Percentiles rank a stretch among this genome's conserved stretches.
Conservation (phyloP, 2,329 filamentous ascomycete genomes). For the Sordariomycetes sp. region DNA sequence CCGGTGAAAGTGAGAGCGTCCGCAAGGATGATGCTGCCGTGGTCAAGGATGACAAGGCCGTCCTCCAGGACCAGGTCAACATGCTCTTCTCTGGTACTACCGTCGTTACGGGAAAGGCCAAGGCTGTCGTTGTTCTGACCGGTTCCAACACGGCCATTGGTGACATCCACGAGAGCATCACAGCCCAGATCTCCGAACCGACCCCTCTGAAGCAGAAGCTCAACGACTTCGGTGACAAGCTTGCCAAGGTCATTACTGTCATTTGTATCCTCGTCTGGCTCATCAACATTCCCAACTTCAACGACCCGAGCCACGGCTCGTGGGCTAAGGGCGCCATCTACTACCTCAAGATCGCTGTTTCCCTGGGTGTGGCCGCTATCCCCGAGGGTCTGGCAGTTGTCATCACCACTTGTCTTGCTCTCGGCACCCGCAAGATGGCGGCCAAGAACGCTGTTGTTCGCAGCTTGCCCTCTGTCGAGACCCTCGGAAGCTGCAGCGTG, state of each 20-base stretch:
- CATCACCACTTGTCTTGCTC: constrained; percentile 94
- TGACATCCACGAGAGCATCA: constrained; percentile 98
- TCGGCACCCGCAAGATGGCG: constrained; percentile 97
- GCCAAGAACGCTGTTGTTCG: constrained; percentile 96
- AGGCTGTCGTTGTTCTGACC: constrained; percentile 82
- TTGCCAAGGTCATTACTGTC: constrained; percentile 96
- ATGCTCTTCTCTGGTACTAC: constrained; percentile 98
- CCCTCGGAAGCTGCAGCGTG: constrained; percentile 95
- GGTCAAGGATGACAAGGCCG: constrained; percentile 71
- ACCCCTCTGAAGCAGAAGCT: constrained; percentile 98
- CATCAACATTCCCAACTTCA: constrained; percentile 97
- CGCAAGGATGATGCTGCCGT: constrained; percentile 64
- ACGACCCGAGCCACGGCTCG: constrained; percentile 82
- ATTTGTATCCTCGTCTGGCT: constrained; percentile 97
- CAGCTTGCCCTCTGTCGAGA: constrained; percentile 93
- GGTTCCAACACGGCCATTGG: constrained; percentile 90
- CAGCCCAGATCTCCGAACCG: constrained; percentile 92
- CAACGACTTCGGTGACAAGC: constrained; percentile 91
- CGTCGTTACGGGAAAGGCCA: constrained; percentile 88
- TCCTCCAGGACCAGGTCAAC: constrained; percentile 95
- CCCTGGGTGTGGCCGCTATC: constrained; percentile 76
- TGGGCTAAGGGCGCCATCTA: constrained; percentile 98
- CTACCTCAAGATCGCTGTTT: constrained; percentile 98
- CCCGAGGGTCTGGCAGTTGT: constrained; percentile 96
- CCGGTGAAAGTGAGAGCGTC: constrained; percentile 95